A percentile compares a stretch with the other conserved stretches of the same genome.
These are phyloP conservation scores for Tothia fuscella DNA, from an alignment of 2,329 filamentous ascomycete species.

Conservation along the genomic window DNA sequence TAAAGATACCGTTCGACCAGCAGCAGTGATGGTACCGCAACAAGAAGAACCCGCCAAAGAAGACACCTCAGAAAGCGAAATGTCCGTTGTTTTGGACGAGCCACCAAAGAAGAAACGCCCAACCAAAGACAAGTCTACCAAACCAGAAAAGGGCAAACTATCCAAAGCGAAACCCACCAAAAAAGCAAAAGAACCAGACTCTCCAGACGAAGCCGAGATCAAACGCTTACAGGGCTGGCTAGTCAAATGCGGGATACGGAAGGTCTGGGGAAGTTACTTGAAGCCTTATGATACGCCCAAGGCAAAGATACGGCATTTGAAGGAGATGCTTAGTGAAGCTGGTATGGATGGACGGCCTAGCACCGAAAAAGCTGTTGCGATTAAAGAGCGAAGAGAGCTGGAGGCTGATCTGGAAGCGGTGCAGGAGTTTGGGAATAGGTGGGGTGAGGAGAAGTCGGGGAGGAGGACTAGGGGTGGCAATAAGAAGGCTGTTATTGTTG, in stretches of 20 bases:
- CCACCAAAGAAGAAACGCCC: constrained; percentile 43
- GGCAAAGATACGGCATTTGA: constrained; percentile 74
- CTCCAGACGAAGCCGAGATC: constrained; percentile 40
- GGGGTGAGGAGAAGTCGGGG: too few relatives aligned
- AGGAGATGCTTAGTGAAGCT: constrained; percentile 61
- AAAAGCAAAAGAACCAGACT: constrained; percentile 27
- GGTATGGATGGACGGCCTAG: constrained; percentile 89
- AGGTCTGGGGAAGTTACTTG: constrained; percentile 81
- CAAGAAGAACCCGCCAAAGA: background rate
- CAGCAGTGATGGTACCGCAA: background rate
- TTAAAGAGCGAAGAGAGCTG: constrained; percentile 78
- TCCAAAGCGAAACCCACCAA: constrained; percentile 20
- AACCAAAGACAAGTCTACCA: constrained; percentile 20
- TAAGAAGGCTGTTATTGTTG: too few relatives aligned
- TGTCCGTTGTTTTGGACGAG: constrained; percentile 3
- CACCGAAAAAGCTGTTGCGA: constrained; percentile 68
- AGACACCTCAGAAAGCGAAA: background rate
- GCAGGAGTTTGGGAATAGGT: constrained; percentile 70
- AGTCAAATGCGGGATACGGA: constrained; percentile 80
- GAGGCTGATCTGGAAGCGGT: constrained; percentile 74
- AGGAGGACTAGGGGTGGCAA: too few relatives aligned
- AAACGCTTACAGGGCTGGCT: constrained; percentile 82
- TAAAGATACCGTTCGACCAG: background rate
- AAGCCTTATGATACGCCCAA: constrained; percentile 60
- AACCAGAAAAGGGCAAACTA: constrained; percentile 17